These are phyloP conservation scores for Botryotinia narcissicola DNA, from an alignment of 2,329 filamentous ascomycete genomes.

Conservation along the genomic window DNA sequence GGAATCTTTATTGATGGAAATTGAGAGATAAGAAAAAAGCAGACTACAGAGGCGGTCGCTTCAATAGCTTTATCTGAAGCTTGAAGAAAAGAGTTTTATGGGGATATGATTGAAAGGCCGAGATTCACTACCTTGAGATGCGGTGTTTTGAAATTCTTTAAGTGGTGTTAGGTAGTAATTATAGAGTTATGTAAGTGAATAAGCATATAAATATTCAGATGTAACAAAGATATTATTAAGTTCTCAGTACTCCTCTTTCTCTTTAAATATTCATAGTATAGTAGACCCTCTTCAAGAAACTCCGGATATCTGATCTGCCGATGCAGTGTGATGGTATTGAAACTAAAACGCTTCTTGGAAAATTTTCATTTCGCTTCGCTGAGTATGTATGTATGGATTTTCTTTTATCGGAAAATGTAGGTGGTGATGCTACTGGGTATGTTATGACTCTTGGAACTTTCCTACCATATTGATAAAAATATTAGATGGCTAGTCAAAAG, in stretches of 20 bases:
- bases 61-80: too few relatives aligned
- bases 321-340: neutral
- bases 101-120: too few relatives aligned
- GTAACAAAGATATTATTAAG: fast-evolving
- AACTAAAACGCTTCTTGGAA: too few relatives aligned
- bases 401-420: too few relatives aligned
- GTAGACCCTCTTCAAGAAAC: neutral
- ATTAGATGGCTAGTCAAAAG: fast-evolving
- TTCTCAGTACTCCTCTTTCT: neutral
- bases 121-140: too few relatives aligned
- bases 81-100: too few relatives aligned
- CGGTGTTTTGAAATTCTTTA: too few relatives aligned
- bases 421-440: too few relatives aligned
- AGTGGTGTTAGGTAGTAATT: neutral
- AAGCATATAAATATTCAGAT: neutral
- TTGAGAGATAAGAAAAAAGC: too few relatives aligned
- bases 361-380: fast-evolving
- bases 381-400: fast-evolving
- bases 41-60: too few relatives aligned
- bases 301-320: fast-evolving
- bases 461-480: neutral
- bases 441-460: neutral
- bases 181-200: neutral
- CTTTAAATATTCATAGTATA: too few relatives aligned
- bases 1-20: too few relatives aligned